phyloP scores from a whole-genome alignment of 768 basidiomycete species.

The Leucosporidium creatinivorum region DNA sequence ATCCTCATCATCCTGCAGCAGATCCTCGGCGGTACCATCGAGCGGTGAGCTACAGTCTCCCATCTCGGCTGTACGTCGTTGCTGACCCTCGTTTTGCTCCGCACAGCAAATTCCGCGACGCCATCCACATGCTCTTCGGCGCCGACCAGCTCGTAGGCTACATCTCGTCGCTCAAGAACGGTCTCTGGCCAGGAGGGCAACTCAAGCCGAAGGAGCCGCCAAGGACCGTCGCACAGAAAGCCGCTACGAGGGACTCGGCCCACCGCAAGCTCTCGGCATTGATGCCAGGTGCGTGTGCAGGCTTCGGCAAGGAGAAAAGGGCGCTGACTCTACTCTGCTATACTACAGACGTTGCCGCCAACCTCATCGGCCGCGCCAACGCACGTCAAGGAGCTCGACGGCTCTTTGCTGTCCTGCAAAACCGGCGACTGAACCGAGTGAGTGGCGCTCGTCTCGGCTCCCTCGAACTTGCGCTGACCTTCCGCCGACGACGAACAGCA shows the following conservation, averaged over 20 bases:
- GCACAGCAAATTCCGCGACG: conserved; percentile 77
- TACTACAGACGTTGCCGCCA: conserved; percentile 74
- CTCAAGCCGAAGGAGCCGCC: conserved; percentile 55
- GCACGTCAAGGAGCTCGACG: conserved; percentile 84
- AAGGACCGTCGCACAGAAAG: conserved; percentile 74
- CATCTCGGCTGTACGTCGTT: too few species aligned
- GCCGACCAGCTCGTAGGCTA: conserved; percentile 63
- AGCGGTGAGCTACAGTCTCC: conserved; percentile 74
- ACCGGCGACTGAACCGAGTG: conserved; percentile 90
- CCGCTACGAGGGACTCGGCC: conserved; percentile 72
- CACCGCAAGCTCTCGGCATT: conserved; percentile 81
- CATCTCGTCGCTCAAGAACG: conserved; percentile 61
- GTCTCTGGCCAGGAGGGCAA: conserved; percentile 78
- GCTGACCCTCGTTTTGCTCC: background rate
- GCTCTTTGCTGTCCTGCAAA: conserved; percentile 89
- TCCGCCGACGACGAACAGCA: conserved; percentile 7
- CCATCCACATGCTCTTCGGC: conserved; percentile 56
- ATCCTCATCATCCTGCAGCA: conserved; percentile 95
- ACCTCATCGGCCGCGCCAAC: conserved; percentile 96
- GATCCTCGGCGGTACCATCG: conserved; percentile 88
- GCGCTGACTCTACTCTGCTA: background rate
- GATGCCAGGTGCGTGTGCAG: conserved; percentile 62
- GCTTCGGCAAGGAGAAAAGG: background rate
- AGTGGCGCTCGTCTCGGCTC: conserved; percentile 1
- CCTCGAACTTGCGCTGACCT: background rate